A percentile compares a stretch with the other conserved stretches of the same genome.
Conservation (phyloP, 2,329 filamentous ascomycete species). For the Leptographium flavum region DNA sequence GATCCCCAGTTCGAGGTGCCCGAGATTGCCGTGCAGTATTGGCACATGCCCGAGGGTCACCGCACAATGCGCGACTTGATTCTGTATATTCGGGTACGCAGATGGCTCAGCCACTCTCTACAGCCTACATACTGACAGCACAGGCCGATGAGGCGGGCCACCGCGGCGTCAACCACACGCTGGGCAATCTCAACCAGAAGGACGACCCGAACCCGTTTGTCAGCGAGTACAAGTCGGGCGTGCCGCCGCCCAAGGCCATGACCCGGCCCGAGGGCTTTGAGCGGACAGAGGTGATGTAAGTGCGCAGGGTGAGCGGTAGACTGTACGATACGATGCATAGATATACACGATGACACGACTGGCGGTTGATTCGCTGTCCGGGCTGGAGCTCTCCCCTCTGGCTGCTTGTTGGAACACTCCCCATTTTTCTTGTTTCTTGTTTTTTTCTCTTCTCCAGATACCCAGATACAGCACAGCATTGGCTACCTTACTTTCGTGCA, state of each 20-base stretch:
- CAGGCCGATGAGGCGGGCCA: slow-evolving; percentile 57
- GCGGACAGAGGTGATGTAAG: slow-evolving; percentile 55
- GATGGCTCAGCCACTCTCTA: too few species aligned
- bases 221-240: slow-evolving; percentile 60
- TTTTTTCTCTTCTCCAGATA: neutral
- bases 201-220: slow-evolving; percentile 89
- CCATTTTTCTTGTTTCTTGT: neutral
- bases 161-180: slow-evolving; percentile 88
- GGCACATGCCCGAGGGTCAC: slow-evolving; percentile 78
- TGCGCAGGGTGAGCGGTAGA: too few species aligned
- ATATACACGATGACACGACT: neutral
- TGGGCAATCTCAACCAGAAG: slow-evolving; percentile 74
- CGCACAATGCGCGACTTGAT: slow-evolving; percentile 76
- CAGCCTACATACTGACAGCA: neutral
- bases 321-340: too few species aligned
- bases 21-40: slow-evolving; percentile 82
- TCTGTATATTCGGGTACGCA: slow-evolving; percentile 73
- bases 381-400: neutral
- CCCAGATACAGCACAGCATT: neutral
- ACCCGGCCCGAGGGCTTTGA: slow-evolving; percentile 64
- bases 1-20: slow-evolving; percentile 58
- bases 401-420: neutral
- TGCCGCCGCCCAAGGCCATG: slow-evolving; percentile 51
- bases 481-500: too few species aligned
- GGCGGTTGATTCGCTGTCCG: neutral